phyloP scores from a whole-genome alignment of 2,329 filamentous ascomycete species.

The Fusarium buharicum region DNA sequence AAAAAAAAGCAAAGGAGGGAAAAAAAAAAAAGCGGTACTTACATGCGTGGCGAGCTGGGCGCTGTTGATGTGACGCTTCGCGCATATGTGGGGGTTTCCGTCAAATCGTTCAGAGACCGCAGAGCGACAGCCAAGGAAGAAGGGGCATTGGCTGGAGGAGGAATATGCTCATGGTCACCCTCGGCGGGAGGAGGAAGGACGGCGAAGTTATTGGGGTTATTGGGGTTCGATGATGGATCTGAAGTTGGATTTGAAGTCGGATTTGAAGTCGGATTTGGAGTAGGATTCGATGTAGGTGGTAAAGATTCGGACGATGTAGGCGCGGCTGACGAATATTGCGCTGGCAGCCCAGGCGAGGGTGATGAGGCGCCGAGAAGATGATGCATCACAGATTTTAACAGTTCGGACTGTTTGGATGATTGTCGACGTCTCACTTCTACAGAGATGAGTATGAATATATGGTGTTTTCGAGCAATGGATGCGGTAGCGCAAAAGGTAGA shows the following conservation, averaged over 20 bases:
- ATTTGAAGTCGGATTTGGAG: slow-evolving; percentile 37
- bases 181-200: slow-evolving; percentile 51
- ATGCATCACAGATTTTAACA: slow-evolving; percentile 60
- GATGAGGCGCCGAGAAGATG: slow-evolving; percentile 52
- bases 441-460: slow-evolving; percentile 18
- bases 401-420: slow-evolving; percentile 55
- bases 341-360: slow-evolving; percentile 45
- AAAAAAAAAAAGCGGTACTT: slow-evolving; percentile 48
- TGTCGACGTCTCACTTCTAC: slow-evolving; percentile 47
- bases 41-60: slow-evolving; percentile 68
- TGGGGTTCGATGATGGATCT: slow-evolving; percentile 40
- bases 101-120: slow-evolving; percentile 56
- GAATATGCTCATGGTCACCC: slow-evolving; percentile 46
- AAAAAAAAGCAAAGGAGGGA: slow-evolving; percentile 13
- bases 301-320: slow-evolving; percentile 40
- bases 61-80: slow-evolving; percentile 69
- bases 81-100: slow-evolving; percentile 65
- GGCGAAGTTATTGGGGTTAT: slow-evolving; percentile 46
- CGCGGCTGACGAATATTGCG: slow-evolving; percentile 46
- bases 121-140: slow-evolving; percentile 56
- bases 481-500: slow-evolving; percentile 20
- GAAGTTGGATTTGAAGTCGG: slow-evolving; percentile 41
- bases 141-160: slow-evolving; percentile 38
- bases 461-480: slow-evolving; percentile 19
- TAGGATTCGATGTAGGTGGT: slow-evolving; percentile 35